phyloP scores from a whole-genome alignment of 2,329 filamentous ascomycete species.

The Aspergillus cejpii region DNA sequence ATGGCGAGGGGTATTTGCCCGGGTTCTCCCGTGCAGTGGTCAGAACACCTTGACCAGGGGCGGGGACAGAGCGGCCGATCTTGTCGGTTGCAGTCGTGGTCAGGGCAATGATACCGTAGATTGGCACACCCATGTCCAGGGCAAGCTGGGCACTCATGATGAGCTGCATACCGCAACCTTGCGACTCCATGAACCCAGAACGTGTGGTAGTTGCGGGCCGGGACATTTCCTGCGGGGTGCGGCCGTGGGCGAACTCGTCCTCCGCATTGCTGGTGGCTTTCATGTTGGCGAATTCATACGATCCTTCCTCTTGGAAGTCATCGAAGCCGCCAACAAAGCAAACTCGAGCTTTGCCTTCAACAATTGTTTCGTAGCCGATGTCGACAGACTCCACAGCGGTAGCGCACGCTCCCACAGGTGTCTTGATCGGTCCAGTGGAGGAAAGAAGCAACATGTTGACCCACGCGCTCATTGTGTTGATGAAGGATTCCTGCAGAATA shows the following conservation, averaged over 20 bases:
- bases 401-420: conserved; percentile 92
- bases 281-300: conserved; percentile 99
- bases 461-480: conserved; percentile 99
- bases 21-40: conserved; percentile 88
- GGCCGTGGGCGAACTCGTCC: conserved; percentile 90
- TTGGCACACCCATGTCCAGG: conserved; percentile 96
- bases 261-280: conserved; percentile 97
- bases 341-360: conserved; percentile 94
- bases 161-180: conserved; percentile 95
- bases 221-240: conserved; percentile 96
- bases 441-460: conserved; percentile 98
- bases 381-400: conserved; percentile 96
- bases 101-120: conserved; percentile 87
- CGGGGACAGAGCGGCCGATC: conserved; percentile 94
- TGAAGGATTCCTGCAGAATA: conserved; percentile 98
- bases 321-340: conserved; percentile 98
- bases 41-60: conserved; percentile 92
- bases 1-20: conserved; percentile 87
- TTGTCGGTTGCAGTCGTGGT: conserved; percentile 97
- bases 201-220: conserved; percentile 92
- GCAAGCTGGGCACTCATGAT: conserved; percentile 97
- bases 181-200: conserved; percentile 98
- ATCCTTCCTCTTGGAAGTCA: conserved; percentile 98
- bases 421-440: conserved; percentile 97
- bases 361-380: conserved; percentile 96